These are phyloP conservation scores for Xerocomellus chrysenteron DNA, from an alignment of 768 basidiomycete species.

Conservation along the genomic window DNA sequence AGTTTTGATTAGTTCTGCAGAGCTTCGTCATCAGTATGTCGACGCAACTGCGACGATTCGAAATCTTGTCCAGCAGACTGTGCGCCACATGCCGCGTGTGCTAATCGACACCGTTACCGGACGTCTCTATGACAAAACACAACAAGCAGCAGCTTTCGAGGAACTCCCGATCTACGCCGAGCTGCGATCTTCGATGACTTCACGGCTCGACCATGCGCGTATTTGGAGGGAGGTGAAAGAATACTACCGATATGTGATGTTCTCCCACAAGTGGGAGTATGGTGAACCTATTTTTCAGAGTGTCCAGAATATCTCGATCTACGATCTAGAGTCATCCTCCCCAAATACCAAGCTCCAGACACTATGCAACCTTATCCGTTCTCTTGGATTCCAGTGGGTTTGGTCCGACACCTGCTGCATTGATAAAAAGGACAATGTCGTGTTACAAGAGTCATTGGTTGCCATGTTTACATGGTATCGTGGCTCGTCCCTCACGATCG, in stretches of 20 bases:
- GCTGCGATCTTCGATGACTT: slow-evolving; percentile 3
- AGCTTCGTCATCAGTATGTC: background rate
- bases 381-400: background rate
- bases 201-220: background rate
- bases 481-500: slow-evolving; percentile 1
- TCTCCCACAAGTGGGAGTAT: background rate
- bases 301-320: background rate
- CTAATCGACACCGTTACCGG: slow-evolving; percentile 7
- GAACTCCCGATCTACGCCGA: background rate
- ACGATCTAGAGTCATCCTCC: background rate
- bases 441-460: slow-evolving; percentile 5
- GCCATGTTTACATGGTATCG: slow-evolving; percentile 15
- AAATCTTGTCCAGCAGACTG: background rate
- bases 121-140: background rate
- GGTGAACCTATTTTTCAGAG: background rate
- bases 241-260: slow-evolving; percentile 6
- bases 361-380: background rate
- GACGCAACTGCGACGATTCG: background rate
- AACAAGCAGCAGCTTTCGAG: slow-evolving; percentile 5
- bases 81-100: background rate
- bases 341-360: background rate
- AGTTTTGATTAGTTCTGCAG: background rate
- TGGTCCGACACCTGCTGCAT: slow-evolving; percentile 12
- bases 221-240: background rate
- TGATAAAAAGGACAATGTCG: too few relatives aligned